Base-by-base conservation (phyloP, 176 grass and related monocot genomes). In the Microstegium vimineum region DNA sequence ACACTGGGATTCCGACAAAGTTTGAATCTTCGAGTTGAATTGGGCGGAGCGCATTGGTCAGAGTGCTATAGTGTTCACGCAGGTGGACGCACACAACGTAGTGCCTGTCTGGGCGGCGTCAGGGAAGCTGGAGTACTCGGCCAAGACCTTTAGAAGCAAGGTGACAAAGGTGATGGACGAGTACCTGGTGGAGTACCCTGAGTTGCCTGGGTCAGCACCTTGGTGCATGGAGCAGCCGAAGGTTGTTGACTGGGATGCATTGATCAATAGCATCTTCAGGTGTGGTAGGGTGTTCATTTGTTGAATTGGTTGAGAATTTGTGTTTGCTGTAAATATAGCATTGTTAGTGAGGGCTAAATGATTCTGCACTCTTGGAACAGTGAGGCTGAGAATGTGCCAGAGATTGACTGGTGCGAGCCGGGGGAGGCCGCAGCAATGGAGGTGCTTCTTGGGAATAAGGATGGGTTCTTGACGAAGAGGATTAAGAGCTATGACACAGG, bases 51-150 rank as follows among this genome's bases (percentile, higher is more conserved):
- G 5, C 36, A 10, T 45, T 27, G 7, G 1, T 30, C 10, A 64
- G 16, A 11, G 23, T 37, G 47, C 69, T 47, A 75, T 59, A 72
- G 27, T 36, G 27, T 77, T 62, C 23, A 74, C 18, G 5, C 62
- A 89, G 92, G 94, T 98, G 43, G 95, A 98, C 52, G 90, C 95
- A 9, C 95, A 98, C 82, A 98, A 98, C 27, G 89, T 98, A 28
- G 88, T 98, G 59, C 92, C 92, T 6, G 84, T 91, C 9, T 94
- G 95, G 95, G 63, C 52, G 49, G 88, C 95, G 10, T 94, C 95
- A 7, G 81, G 82, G 49, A 94, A 92, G 79, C 66, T 94, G 30
- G 92, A 98, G 81, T 98, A 94, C 71, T 83, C 88, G 0, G 95
- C 95, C 59, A 94, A 64, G 82, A 98, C 95, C 9, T 92, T 94